phyloP scores from a whole-genome alignment of 441 rosid genomes.

The Omphalea diandra region DNA sequence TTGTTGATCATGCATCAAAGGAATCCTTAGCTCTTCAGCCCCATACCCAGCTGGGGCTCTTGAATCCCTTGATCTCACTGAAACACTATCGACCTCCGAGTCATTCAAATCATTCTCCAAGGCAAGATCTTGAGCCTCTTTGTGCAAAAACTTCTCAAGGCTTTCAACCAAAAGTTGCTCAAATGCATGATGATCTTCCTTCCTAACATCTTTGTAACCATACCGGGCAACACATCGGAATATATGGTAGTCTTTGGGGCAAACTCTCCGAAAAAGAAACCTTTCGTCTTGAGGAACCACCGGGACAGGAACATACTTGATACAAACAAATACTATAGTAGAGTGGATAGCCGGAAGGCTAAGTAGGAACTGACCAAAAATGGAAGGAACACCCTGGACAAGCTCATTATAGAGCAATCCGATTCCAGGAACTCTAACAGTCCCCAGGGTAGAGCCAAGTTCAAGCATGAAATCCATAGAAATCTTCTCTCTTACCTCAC shows the following conservation, averaged over 20 bases:
- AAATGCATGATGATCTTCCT: conserved; percentile 77
- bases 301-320: conserved; percentile 91
- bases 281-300: conserved; percentile 90
- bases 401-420: conserved; percentile 87
- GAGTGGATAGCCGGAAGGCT: conserved; percentile 95
- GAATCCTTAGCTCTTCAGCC: conserved; percentile 57
- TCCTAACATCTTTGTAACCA: conserved; percentile 85
- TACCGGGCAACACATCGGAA: conserved; percentile 90
- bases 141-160: conserved; percentile 50
- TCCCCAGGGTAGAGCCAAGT: conserved; percentile 83
- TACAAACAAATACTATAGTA: conserved; percentile 78
- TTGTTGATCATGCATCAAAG: conserved; percentile 47
- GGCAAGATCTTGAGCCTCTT: conserved; percentile 22
- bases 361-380: conserved; percentile 79
- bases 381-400: conserved; percentile 87
- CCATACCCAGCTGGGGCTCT: conserved; percentile 13
- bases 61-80: conserved; percentile 35
- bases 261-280: conserved; percentile 81
- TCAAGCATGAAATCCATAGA: conserved; percentile 88
- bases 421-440: conserved; percentile 80
- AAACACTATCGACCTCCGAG: conserved; percentile 43
- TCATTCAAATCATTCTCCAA: conserved; percentile 50
- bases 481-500: conserved; percentile 85
- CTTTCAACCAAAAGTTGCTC: conserved; percentile 75
- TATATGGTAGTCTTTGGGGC: conserved; percentile 92